Evolutionary conservation across 2,329 filamentous ascomycete species (phyloP), one percentile per base, ranked within the genome.

Genomic region (Neocatenulostroma microsporum): DNA sequence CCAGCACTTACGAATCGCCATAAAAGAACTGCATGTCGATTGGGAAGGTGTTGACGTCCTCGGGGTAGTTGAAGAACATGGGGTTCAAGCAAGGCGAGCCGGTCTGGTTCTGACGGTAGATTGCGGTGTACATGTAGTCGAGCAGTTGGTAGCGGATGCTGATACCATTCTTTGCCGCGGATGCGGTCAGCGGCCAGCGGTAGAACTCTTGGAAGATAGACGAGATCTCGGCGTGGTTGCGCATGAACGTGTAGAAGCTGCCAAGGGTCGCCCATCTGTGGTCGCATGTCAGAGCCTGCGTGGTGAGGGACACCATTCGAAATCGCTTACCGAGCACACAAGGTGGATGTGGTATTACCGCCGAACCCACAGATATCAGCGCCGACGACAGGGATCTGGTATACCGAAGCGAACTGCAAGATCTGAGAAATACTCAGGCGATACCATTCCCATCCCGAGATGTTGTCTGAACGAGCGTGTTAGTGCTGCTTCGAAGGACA

Each of bases 351-450:
- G 0, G 80, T 78, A 49, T 82, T 73, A 9, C 66, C 70, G 9
- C 68, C 78, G 51, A 82, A 91, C 0, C 85, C 85, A 50, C 85
- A 91, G 0, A 86, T 78, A 46, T 93, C 85, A 3, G 57, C 57
- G 2, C 66, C 66, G 3, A 67, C 63, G 49, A 68, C 61, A 0
- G 67, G 63, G 14, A 29, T 12, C 27, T 69, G 65, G 50, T 66
- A 68, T 42, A 70, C 56, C 1, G 63, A 52, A 14, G 61, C 61
- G 30, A 67, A 70, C n/a, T 67, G 53, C 1, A 70, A 55, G 52
- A 68, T 62, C 37, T 65, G 54, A 0, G 56, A 48, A 38, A 65
- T 63, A 1, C 58, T 59, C 2, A 55, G 55, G 7, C 61, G 56
- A 46, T 70, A 70, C 45, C 64, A 46, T 14, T 56, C 51, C 66